A percentile compares a stretch with the other conserved stretches of the same genome.
Conservation (phyloP, 164 flowering plant genomes). For the Nymphaea thermarum region DNA sequence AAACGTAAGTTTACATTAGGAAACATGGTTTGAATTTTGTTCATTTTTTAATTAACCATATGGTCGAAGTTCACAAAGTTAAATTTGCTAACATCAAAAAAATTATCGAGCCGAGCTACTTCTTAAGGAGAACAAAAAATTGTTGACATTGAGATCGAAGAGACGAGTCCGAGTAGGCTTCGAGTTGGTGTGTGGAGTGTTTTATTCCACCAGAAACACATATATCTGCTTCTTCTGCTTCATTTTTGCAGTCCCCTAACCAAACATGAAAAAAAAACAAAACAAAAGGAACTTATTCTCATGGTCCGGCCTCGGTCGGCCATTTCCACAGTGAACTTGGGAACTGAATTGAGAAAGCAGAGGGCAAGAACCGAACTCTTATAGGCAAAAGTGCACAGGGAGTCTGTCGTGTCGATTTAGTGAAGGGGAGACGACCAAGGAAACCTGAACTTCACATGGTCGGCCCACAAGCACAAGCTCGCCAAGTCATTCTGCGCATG, state of each 20-base stretch:
- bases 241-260: slow-evolving; percentile 89
- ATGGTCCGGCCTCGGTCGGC: not conserved
- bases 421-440: slow-evolving; percentile 84
- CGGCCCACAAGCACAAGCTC: slow-evolving; percentile 76
- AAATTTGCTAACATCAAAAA: no score
- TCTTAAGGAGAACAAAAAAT: not conserved
- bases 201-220: slow-evolving; percentile 81
- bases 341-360: not conserved
- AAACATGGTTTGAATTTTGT: no score
- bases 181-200: slow-evolving; percentile 78
- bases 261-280: not conserved
- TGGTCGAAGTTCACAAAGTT: no score
- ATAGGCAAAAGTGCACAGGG: slow-evolving; percentile 53
- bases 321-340: not conserved
- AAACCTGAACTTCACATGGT: slow-evolving; percentile 50
- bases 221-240: slow-evolving; percentile 41
- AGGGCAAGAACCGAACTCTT: slow-evolving; percentile 15
- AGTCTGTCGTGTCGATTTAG: slow-evolving; percentile 68
- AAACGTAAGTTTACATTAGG: no score
- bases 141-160: slow-evolving; percentile 20
- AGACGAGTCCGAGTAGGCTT: slow-evolving; percentile 29
- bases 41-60: no score
- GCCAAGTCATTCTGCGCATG: slow-evolving; percentile 49
- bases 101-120: not conserved
- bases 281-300: not conserved